A percentile compares a stretch with the other conserved stretches of the same genome.
Conservation (phyloP, 441 rosid genomes). For the Sinapis alba region DNA sequence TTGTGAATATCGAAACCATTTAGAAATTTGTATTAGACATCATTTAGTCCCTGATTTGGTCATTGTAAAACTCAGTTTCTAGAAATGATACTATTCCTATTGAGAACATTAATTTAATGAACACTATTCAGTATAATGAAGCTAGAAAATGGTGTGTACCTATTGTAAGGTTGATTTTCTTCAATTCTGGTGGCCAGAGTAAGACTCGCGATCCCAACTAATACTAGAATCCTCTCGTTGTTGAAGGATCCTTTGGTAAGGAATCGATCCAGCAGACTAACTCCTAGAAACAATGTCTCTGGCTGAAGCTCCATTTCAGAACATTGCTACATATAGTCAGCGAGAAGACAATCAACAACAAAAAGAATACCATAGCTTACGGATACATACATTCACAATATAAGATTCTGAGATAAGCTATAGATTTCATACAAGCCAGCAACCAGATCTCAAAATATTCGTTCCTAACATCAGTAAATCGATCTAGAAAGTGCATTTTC, state of each 20-base stretch:
- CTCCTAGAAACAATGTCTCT: slow-evolving; percentile 85
- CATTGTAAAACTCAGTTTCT: slow-evolving; percentile 18
- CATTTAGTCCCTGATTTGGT: background rate
- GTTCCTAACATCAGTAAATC: background rate
- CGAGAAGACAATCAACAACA: slow-evolving; percentile 32
- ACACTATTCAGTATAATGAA: slow-evolving; percentile 3
- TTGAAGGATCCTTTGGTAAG: slow-evolving; percentile 76
- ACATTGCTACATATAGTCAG: slow-evolving; percentile 58
- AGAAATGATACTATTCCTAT: slow-evolving; percentile 9
- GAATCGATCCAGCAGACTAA: slow-evolving; percentile 78
- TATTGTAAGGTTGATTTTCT: slow-evolving; percentile 92
- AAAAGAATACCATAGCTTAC: slow-evolving; percentile 1
- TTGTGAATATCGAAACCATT: too few relatives aligned
- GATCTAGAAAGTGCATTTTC: background rate
- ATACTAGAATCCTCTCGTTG: slow-evolving; percentile 56
- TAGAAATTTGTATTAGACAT: background rate
- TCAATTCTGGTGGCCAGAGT: slow-evolving; percentile 82
- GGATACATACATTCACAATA: background rate
- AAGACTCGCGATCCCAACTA: slow-evolving; percentile 84
- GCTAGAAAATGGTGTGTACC: slow-evolving; percentile 43
- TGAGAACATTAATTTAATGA: slow-evolving; percentile 3
- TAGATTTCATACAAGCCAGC: background rate
- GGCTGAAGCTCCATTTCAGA: slow-evolving; percentile 58
- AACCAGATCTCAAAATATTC: background rate
- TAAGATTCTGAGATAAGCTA: slow-evolving; percentile 13